phyloP scores from a whole-genome alignment of 345 rosid genomes.

The Eutrema heterophyllum region DNA sequence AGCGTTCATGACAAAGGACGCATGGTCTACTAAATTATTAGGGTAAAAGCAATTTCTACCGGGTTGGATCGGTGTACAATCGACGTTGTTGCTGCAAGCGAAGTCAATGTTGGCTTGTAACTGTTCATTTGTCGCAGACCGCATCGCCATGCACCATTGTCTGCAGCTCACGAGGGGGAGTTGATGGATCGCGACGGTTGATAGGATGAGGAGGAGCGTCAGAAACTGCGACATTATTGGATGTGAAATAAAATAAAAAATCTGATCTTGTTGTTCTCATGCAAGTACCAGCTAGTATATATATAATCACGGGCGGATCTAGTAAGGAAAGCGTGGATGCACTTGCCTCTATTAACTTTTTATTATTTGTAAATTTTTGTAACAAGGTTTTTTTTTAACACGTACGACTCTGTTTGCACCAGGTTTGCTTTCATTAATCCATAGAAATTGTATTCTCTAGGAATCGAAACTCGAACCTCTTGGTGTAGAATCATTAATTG shows the following conservation, averaged over 20 bases:
- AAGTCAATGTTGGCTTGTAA: conserved; percentile 66
- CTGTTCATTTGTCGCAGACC: conserved; percentile 36
- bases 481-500: too few relatives aligned
- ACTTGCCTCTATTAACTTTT: too few relatives aligned
- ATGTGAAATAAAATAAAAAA: background rate
- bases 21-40: conserved; percentile 51
- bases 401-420: too few relatives aligned
- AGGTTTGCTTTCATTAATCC: too few relatives aligned
- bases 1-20: conserved; percentile 74
- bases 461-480: too few relatives aligned
- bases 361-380: too few relatives aligned
- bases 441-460: too few relatives aligned
- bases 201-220: background rate
- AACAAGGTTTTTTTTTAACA: too few relatives aligned
- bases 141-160: conserved; percentile 57
- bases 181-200: background rate
- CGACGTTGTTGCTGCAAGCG: conserved; percentile 43
- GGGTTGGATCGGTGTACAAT: conserved; percentile 50
- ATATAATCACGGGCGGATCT: too few relatives aligned
- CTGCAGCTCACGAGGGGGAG: conserved; percentile 28
- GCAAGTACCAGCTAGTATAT: background rate
- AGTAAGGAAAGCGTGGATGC: too few relatives aligned
- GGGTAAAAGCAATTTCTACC: conserved; percentile 68
- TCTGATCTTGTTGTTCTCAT: background rate
- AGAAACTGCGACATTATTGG: conserved; percentile 13